These are phyloP conservation scores for Cordia subcordata DNA, from an alignment of 257 asterid genomes.

Conservation along the genomic window DNA sequence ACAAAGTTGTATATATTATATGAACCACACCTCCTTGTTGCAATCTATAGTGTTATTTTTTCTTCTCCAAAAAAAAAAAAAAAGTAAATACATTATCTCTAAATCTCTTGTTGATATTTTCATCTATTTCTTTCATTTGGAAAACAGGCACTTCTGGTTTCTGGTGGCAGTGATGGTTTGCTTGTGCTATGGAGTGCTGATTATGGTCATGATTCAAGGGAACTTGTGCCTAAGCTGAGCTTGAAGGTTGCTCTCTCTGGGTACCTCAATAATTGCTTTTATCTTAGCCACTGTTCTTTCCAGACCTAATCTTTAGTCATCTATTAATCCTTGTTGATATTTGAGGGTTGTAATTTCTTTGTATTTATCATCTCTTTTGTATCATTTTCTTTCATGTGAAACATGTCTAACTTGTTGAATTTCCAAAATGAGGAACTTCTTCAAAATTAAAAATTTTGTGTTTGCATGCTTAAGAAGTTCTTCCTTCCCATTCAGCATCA, in stretches of 20 bases:
- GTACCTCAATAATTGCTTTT: not conserved
- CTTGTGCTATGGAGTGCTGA: conserved; percentile 98
- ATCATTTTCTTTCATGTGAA: not conserved
- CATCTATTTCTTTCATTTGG: conserved; percentile 23
- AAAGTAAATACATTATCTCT: conserved; percentile 2
- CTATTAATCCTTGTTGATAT: not conserved
- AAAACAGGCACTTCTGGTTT: conserved; percentile 83
- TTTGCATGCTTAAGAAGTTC: too few species aligned
- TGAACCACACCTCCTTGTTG: too few species aligned
- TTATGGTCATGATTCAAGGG: conserved; percentile 90
- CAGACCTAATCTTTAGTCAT: not conserved
- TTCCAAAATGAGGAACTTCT: too few species aligned
- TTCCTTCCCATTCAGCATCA: too few species aligned
- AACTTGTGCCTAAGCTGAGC: conserved; percentile 95
- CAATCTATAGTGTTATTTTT: not conserved
- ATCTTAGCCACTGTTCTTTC: conserved; percentile 8
- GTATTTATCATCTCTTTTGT: not conserved
- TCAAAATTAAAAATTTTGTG: too few species aligned
- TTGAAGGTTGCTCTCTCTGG: conserved; percentile 50
- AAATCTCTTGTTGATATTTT: conserved; percentile 5
- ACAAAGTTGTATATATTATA: too few species aligned
- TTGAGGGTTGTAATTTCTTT: not conserved
- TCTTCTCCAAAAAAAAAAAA: too few species aligned
- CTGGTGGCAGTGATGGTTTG: conserved; percentile 98
- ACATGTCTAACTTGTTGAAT: too few species aligned